These are phyloP conservation scores for Botrytis sinoallii DNA, from an alignment of 2,329 filamentous ascomycete genomes.

Conservation along the genomic window DNA sequence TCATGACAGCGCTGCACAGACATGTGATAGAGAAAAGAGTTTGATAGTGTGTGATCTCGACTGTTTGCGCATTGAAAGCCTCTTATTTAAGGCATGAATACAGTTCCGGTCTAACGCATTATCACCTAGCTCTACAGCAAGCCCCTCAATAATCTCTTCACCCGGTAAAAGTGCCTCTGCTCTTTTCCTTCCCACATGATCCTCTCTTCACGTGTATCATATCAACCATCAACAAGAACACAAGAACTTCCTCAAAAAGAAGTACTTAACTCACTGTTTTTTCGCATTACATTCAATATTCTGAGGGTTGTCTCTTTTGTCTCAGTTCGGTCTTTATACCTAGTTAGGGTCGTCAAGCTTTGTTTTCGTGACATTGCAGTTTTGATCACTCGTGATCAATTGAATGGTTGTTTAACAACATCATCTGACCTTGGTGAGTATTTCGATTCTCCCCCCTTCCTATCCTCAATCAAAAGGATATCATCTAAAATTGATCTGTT, in stretches of 20 bases:
- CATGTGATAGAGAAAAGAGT: neutral
- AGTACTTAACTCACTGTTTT: neutral
- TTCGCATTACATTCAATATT: neutral
- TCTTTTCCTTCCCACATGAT: conserved; percentile 9
- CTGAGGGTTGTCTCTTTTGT: conserved; percentile 4
- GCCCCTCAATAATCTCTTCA: conserved; percentile 10
- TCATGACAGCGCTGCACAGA: neutral
- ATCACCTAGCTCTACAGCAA: neutral
- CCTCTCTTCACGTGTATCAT: conserved; percentile 5
- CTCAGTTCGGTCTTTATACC: neutral
- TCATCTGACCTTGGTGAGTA: conserved; percentile 9
- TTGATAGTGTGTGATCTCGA: neutral
- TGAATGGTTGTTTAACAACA: neutral
- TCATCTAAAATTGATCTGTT: neutral
- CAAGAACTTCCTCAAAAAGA: neutral
- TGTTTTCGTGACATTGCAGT: conserved; percentile 9
- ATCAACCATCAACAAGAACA: conserved; percentile 1
- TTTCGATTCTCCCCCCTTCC: neutral
- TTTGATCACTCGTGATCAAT: conserved; percentile 8
- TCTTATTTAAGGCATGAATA: neutral
- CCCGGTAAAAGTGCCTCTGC: neutral
- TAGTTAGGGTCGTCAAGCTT: neutral
- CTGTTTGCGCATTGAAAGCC: neutral
- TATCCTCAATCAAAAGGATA: neutral
- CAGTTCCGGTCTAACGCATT: neutral